Evolutionary conservation across 192 early-diverging fungal genomes (phyloP), one percentile per base, ranked within the genome.

Genomic region (Backusella sp.): DNA sequence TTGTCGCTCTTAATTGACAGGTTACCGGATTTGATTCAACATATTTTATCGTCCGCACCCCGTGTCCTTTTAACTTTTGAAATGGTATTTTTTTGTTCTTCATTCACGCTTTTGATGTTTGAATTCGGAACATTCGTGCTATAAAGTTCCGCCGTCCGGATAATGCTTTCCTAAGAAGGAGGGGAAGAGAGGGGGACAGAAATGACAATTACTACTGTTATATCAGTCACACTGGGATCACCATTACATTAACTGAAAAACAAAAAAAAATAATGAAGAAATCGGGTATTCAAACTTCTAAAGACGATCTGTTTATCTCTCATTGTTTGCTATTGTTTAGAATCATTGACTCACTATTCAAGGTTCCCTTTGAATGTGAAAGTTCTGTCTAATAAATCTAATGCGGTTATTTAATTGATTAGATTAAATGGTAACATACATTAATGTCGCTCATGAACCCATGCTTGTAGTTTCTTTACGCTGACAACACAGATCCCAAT

Each of bases 1-100:
- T 56, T 56, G 53, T 56, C 35, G n/a, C 35, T 69, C 68, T 70
- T 70, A 70, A 70, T 70, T 70, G 69, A 70, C 69, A 70, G 69
- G 69, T 70, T 70, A 70, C 69, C 69, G 41, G 28, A 70, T 70
- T 70, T 37, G 69, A 70, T 35, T 70, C 21, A 9, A 56, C 21
- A 21, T 21, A 56, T 56, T 56, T 56, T 53, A 56, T 11, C 21
- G 21, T 56, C 53, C 53, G 53, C 53, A 56, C 53, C 53, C 53
- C 21, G 53, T 56, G 53, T 21, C 53, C 53, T 9, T 56, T 56
- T 56, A 3, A 56, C 53, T 21, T 56, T 56, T 56, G 53, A 56
- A 56, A 56, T 21, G 53, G 53, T 56, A 56, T 56, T 56, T 56
- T 53, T 56, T 56, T 56, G 53, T 56, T 56, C 19, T 56, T 56